Conservation (phyloP, 2,329 filamentous ascomycete genomes). For the Ceratocystis destructans region DNA sequence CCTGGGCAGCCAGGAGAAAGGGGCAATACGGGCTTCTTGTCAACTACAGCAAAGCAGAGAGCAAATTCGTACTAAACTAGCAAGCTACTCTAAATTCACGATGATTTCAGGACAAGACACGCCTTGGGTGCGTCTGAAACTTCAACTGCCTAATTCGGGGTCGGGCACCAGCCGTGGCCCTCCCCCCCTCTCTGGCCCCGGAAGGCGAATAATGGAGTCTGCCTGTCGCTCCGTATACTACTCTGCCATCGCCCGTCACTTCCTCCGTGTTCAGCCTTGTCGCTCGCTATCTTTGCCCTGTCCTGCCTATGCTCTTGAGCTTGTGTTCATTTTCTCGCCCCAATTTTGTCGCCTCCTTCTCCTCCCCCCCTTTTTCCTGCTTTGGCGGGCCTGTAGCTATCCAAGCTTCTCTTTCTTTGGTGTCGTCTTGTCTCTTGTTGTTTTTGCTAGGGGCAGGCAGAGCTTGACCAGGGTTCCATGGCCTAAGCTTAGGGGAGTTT, state of each 20-base stretch:
- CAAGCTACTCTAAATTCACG: background rate
- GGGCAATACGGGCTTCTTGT: background rate
- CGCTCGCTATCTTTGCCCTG: background rate
- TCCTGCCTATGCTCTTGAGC: background rate
- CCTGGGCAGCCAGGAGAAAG: background rate
- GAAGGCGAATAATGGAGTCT: background rate
- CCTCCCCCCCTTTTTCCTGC: background rate
- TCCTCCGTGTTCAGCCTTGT: background rate
- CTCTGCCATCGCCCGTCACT: background rate
- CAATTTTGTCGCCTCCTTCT: background rate
- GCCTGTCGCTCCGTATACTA: background rate
- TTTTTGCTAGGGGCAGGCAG: background rate
- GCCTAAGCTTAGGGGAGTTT: background rate
- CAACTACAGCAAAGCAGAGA: background rate
- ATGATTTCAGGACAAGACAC: background rate
- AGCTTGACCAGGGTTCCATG: conserved; percentile 4
- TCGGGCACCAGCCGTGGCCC: background rate
- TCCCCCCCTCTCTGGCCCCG: background rate
- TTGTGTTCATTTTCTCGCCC: background rate
- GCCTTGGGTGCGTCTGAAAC: no score
- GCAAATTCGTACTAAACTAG: background rate
- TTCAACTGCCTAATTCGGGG: background rate
- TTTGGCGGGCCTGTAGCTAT: background rate
- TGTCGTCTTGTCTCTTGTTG: background rate
- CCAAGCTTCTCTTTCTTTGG: background rate